Percentiles rank a stretch among this genome's conserved stretches.
phyloP scores from a whole-genome alignment of 2,329 filamentous ascomycete species.

The Calonectria pseudoturangicola region DNA sequence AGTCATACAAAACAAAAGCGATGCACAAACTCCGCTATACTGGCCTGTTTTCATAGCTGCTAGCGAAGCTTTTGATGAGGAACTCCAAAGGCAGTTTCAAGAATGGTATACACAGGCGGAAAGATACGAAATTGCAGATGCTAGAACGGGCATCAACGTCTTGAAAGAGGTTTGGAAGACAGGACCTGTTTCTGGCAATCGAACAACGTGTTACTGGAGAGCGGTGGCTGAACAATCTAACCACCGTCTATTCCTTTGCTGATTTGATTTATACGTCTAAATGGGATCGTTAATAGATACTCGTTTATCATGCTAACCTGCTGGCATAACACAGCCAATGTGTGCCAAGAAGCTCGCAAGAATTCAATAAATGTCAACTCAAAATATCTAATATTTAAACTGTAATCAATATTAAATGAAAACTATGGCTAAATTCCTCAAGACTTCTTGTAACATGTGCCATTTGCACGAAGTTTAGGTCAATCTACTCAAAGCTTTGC shows the following conservation, averaged over 20 bases:
- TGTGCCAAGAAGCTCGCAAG: no score
- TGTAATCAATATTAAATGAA: no score
- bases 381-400: no score
- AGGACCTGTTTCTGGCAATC: neutral
- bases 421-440: no score
- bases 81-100: slow-evolving; percentile 45
- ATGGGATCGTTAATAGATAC: no score
- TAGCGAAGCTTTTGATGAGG: slow-evolving; percentile 46
- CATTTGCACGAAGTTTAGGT: no score
- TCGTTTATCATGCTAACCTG: no score
- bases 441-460: no score
- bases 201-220: neutral
- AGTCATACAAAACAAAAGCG: slow-evolving; percentile 47
- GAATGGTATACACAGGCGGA: slow-evolving; percentile 48
- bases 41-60: slow-evolving; percentile 52
- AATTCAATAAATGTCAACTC: no score
- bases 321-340: no score
- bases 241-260: neutral
- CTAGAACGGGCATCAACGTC: slow-evolving; percentile 48
- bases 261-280: neutral
- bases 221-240: neutral
- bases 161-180: slow-evolving; percentile 47
- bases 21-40: slow-evolving; percentile 43
- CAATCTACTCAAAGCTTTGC: neutral
- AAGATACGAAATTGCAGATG: slow-evolving; percentile 46